Conservation (phyloP, 108 stramenopile species). For the Cyclotella atomus region DNA sequence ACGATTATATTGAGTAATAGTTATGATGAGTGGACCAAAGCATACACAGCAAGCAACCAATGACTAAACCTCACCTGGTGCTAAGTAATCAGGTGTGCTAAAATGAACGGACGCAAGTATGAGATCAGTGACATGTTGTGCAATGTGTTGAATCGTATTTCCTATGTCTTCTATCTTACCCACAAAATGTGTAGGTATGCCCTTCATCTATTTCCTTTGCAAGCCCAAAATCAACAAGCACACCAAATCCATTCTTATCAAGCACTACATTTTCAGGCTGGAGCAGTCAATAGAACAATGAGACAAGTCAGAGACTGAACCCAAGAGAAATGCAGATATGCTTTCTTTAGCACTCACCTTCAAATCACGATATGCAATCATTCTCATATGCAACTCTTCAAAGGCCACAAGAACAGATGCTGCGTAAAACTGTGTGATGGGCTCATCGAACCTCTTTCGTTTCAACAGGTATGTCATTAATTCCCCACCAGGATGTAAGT, state of each 20-base stretch:
- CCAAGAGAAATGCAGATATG: conserved; percentile 27
- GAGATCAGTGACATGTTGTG: too few relatives aligned
- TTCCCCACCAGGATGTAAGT: conserved; percentile 51
- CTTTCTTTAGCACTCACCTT: conserved; percentile 50
- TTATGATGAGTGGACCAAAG: too few relatives aligned
- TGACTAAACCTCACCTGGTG: too few relatives aligned
- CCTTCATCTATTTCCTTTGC: conserved; percentile 61
- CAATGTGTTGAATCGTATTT: too few relatives aligned
- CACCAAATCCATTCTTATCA: conserved; percentile 45
- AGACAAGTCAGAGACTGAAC: too few relatives aligned
- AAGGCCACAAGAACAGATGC: conserved; percentile 76
- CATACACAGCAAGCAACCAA: too few relatives aligned
- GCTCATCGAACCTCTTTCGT: conserved; percentile 36
- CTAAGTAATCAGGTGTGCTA: conserved; percentile 63
- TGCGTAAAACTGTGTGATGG: conserved; percentile 63
- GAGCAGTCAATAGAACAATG: conserved; percentile 29
- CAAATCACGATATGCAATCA: conserved; percentile 76
- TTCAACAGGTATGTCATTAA: conserved; percentile 24
- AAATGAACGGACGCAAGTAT: background rate
- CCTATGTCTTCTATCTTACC: conserved; percentile 14
- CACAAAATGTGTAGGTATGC: conserved; percentile 62
- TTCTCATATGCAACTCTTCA: conserved; percentile 56
- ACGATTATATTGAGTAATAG: conserved; percentile 53
- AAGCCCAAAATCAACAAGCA: conserved; percentile 71
- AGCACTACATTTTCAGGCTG: conserved; percentile 71